phyloP scores from a whole-genome alignment of 1,284 basidiomycete species.

The Ustilago curta region DNA sequence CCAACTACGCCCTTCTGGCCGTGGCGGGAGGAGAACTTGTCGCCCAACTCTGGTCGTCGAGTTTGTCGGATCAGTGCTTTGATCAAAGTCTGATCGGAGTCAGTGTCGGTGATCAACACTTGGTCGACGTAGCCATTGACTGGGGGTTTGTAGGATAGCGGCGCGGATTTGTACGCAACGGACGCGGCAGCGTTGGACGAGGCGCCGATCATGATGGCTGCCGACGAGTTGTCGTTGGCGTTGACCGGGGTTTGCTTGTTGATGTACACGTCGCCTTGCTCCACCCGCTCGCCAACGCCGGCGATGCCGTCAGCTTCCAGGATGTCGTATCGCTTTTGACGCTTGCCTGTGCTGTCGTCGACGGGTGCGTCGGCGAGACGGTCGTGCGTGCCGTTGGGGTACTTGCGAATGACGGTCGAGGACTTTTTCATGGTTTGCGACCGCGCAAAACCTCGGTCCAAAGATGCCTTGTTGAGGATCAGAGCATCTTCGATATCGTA shows the following conservation, averaged over 20 bases:
- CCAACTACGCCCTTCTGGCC: constrained; percentile 99
- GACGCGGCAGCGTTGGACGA: constrained; percentile 30
- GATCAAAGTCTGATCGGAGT: constrained; percentile 91
- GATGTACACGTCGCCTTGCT: constrained; percentile 92
- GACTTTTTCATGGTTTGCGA: constrained; percentile 98
- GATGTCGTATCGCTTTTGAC: constrained; percentile 86
- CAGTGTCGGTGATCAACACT: constrained; percentile 93
- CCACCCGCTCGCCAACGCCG: constrained; percentile 91
- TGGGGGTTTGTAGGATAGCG: constrained; percentile 62
- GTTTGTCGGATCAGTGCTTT: constrained; percentile 99
- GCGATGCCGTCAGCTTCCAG: constrained; percentile 92
- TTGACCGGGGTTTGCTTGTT: constrained; percentile 96
- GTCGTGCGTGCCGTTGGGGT: constrained; percentile 97
- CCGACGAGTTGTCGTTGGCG: constrained; percentile 76
- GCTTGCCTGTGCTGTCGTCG: constrained; percentile 78
- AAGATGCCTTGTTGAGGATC: constrained; percentile 83
- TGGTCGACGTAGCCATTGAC: constrained; percentile 96
- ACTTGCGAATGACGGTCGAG: constrained; percentile 91
- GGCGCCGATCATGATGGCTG: constrained; percentile 49
- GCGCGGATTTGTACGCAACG: constrained; percentile 73
- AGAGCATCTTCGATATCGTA: constrained; percentile 99
- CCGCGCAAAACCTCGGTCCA: constrained; percentile 96
- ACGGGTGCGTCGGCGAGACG: constrained; percentile 91
- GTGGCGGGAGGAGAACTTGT: constrained; percentile 98
- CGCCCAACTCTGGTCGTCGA: constrained; percentile 92